Evolutionary conservation across 2,329 filamentous ascomycete genomes (phyloP).

Genomic region (Penicillium corylophilum): DNA sequence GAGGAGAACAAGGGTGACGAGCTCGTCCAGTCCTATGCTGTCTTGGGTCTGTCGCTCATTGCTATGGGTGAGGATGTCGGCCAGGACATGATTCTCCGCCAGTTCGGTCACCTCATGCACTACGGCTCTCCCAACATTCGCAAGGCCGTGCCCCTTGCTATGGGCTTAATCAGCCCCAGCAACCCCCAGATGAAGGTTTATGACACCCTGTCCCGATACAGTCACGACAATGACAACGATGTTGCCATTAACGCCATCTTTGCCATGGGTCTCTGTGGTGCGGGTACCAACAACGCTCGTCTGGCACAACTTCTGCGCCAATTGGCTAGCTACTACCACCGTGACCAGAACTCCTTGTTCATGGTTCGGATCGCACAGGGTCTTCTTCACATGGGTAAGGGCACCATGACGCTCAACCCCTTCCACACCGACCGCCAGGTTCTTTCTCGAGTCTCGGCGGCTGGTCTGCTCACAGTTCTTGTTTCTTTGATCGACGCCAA

Average conservation of each 20-base stretch:
- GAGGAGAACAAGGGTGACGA: slow-evolving; percentile 96
- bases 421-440: slow-evolving; percentile 99
- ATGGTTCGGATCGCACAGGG: slow-evolving; percentile 99
- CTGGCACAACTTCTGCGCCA: slow-evolving; percentile 91
- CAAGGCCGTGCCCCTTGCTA: slow-evolving; percentile 90
- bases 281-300: slow-evolving; percentile 96
- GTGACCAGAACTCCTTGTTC: slow-evolving; percentile 92
- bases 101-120: slow-evolving; percentile 98
- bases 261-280: slow-evolving; percentile 94
- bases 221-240: slow-evolving; percentile 97
- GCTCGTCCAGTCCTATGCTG: slow-evolving; percentile 91
- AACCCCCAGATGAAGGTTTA: slow-evolving; percentile 99
- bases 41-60: slow-evolving; percentile 88
- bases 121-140: slow-evolving; percentile 97
- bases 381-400: slow-evolving; percentile 98
- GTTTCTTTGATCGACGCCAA: slow-evolving; percentile 95
- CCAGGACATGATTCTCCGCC: slow-evolving; percentile 96
- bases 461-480: slow-evolving; percentile 83
- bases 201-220: slow-evolving; percentile 95
- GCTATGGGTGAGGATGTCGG: slow-evolving; percentile 98
- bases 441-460: slow-evolving; percentile 84
- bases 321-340: slow-evolving; percentile 95
- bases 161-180: slow-evolving; percentile 94
- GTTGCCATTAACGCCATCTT: slow-evolving; percentile 99
- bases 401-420: slow-evolving; percentile 91